Evolutionary conservation across 129 eudicot genomes (phyloP).

Genomic region (Mikania micrantha): DNA sequence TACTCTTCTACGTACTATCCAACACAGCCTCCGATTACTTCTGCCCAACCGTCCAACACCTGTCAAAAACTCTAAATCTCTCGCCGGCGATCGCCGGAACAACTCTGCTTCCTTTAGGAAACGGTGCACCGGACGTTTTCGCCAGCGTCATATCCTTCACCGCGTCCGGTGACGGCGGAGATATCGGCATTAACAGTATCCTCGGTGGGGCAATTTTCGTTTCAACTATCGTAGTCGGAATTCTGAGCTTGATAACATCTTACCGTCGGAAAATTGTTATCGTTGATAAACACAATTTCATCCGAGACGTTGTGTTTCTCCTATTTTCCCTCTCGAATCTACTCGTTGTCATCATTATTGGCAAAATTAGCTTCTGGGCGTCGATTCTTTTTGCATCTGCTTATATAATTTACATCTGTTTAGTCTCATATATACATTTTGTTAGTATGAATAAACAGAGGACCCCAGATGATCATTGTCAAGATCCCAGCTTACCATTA

Average conservation of each 20-base stretch:
- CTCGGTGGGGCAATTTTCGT: too few species aligned
- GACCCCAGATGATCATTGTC: background rate
- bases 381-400: conserved; percentile 42
- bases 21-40: too few species aligned
- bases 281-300: conserved; percentile 38
- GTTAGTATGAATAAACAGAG: conserved; percentile 20
- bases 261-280: conserved; percentile 13
- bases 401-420: conserved; percentile 31
- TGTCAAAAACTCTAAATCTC: too few species aligned
- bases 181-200: too few species aligned
- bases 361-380: conserved; percentile 33
- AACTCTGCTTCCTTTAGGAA: too few species aligned
- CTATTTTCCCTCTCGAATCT: conserved; percentile 42
- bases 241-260: conserved; percentile 32
- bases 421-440: conserved; percentile 39
- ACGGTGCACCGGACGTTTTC: too few species aligned
- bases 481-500: conserved; percentile 19
- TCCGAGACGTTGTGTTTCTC: conserved; percentile 54
- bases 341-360: conserved; percentile 27
- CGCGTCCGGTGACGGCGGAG: too few species aligned
- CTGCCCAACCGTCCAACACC: too few species aligned
- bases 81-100: too few species aligned
- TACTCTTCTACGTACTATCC: conserved; percentile 49
- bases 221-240: too few species aligned
- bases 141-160: too few species aligned